Percentiles rank a stretch among this genome's conserved stretches.
Evolutionary conservation across 2,329 filamentous ascomycete species (phyloP).

Genomic region (Monosporascus cannonballus): DNA sequence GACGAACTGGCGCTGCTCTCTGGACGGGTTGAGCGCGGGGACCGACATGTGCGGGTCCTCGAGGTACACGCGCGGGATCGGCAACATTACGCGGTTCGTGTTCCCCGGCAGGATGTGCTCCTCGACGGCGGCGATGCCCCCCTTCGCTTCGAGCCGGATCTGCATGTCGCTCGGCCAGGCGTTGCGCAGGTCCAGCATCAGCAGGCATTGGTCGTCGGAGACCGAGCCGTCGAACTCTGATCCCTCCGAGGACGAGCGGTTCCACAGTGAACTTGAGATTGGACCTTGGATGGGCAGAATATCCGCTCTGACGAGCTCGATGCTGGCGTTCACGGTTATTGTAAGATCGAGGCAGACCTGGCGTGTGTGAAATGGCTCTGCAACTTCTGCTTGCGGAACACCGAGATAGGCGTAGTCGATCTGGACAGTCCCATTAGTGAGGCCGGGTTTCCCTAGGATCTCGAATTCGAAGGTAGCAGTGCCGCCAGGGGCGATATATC

Average conservation of each 20-base stretch:
- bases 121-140: conserved; percentile 39
- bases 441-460: conserved; percentile 77
- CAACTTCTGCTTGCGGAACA: conserved; percentile 58
- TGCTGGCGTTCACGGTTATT: conserved; percentile 85
- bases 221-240: conserved; percentile 30
- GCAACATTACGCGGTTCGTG: conserved; percentile 68
- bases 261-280: conserved; percentile 58
- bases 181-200: conserved; percentile 81
- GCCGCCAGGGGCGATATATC: conserved; percentile 60
- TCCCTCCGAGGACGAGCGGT: conserved; percentile 30
- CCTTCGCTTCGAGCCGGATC: conserved; percentile 53
- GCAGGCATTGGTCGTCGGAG: conserved; percentile 64
- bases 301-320: conserved; percentile 77
- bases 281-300: conserved; percentile 65
- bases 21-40: conserved; percentile 71
- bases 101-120: conserved; percentile 60
- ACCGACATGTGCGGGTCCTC: conserved; percentile 72
- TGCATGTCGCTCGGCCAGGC: conserved; percentile 78
- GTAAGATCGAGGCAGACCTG: conserved; percentile 76
- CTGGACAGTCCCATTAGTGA: conserved; percentile 73
- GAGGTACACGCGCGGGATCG: conserved; percentile 69
- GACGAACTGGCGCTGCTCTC: conserved; percentile 87
- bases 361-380: conserved; percentile 74
- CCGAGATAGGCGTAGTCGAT: conserved; percentile 85
- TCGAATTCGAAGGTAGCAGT: conserved; percentile 74